Percentiles rank a stretch among this genome's conserved stretches.
These are phyloP conservation scores for Tricholoma matsutake DNA, from an alignment of 768 basidiomycete genomes.

Conservation along the genomic window DNA sequence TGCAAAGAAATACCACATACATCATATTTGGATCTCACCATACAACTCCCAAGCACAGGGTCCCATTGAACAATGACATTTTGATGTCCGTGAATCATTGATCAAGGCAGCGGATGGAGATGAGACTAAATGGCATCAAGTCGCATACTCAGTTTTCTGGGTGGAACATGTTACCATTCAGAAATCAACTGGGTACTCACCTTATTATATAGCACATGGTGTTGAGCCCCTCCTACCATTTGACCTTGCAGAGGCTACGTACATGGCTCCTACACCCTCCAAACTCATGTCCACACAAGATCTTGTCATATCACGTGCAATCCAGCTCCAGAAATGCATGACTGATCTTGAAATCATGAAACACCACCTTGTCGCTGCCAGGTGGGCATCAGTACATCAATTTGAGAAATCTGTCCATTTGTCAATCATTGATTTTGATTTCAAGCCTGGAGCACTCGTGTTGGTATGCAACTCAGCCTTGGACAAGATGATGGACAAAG, in stretches of 20 bases:
- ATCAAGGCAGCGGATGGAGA: too few species aligned
- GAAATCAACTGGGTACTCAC: conserved; percentile 25
- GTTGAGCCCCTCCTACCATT: conserved; percentile 25
- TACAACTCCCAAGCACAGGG: conserved; percentile 38
- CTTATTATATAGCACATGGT: conserved; percentile 27
- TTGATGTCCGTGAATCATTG: too few species aligned
- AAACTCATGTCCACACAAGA: conserved; percentile 6
- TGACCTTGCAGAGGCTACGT: conserved; percentile 21
- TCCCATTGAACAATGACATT: background rate
- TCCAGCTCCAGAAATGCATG: conserved; percentile 14
- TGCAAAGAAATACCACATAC: conserved; percentile 19
- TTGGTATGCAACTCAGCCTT: conserved; percentile 21
- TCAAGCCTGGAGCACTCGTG: conserved; percentile 15
- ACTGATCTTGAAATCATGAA: conserved; percentile 11
- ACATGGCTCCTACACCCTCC: conserved; percentile 5
- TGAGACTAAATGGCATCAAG: too few species aligned
- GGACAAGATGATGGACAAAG: conserved; percentile 22
- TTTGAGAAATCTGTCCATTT: conserved; percentile 5
- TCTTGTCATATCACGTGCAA: conserved; percentile 9
- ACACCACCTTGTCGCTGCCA: conserved; percentile 5
- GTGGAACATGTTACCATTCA: conserved; percentile 27
- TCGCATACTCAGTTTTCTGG: too few species aligned
- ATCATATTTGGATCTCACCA: conserved; percentile 32
- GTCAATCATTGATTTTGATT: conserved; percentile 11
- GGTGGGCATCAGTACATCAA: conserved; percentile 6